Base-by-base conservation (phyloP, 768 basidiomycete genomes). In the Amanita pallidorosea region DNA sequence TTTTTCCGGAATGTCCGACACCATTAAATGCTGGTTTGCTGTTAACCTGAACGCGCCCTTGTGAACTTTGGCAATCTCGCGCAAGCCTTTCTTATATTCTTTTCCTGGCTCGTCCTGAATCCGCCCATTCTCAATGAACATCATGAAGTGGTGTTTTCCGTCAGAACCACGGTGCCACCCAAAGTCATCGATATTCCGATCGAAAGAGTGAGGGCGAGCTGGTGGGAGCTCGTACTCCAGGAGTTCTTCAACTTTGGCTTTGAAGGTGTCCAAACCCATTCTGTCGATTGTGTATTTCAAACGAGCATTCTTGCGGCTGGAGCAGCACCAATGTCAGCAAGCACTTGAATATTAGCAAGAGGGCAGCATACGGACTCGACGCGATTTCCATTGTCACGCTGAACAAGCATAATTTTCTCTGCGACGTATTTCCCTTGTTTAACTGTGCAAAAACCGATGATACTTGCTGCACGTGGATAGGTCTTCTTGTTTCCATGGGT, bases 401-500 rank as follows among this genome's bases (percentile, higher is more conserved):
- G 96, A 17, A 85, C 84, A 43, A 96, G 67, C 84, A 99, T 85
- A 60, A 99, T 78, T 63, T 87, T 85, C 72, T 99, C 94, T 7
- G 93, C 93, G 4, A 95, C 85, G 53, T 78, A 71, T 59, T 77
- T 76, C 48, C 88, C 93, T 62, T 98, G 85, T 47, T 93, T 90
- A 5, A 79, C 70, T 1, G 86, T 88, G 60, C 91, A 92, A 75
- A 98, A 99, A 46, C 96, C 96, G 54, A 99, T 79, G 43, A 96
- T 68, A 59, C 85, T 84, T 25, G 80, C 92, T 41, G 83, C 66
- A 47, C 96, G 85, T 42, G 96, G 96, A 64, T 98, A 98, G 0
- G 96, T 99, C 74, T 96, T 94, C 74, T 97, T 98, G 76, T 91
- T 95, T 31, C 92, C 92, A 59, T 98, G 95, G 1, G 96, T 98